phyloP scores from a whole-genome alignment of 1,139 yeast species.

The Taphrina populina region DNA sequence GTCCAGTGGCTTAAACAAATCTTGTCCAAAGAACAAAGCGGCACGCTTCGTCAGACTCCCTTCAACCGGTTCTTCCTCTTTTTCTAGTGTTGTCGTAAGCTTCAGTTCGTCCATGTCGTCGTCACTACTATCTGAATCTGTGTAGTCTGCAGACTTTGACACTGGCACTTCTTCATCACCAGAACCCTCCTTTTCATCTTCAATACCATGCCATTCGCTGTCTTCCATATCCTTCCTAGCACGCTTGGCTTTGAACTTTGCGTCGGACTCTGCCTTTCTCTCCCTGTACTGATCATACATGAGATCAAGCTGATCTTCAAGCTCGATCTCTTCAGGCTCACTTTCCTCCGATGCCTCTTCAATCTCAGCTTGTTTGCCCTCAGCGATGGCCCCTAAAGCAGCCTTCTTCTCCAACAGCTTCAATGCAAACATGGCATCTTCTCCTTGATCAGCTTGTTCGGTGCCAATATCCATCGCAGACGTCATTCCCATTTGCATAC shows the following conservation, averaged over 20 bases:
- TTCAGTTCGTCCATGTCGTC: slow-evolving; percentile 71
- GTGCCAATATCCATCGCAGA: slow-evolving; percentile 91
- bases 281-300: slow-evolving; percentile 78
- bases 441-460: slow-evolving; percentile 82
- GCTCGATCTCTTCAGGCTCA: slow-evolving; percentile 68
- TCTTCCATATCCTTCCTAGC: slow-evolving; percentile 70
- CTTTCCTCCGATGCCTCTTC: slow-evolving; percentile 47
- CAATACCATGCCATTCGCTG: slow-evolving; percentile 78
- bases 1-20: slow-evolving; percentile 58
- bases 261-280: slow-evolving; percentile 72
- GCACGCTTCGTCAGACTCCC: slow-evolving; percentile 70
- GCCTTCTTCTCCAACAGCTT: slow-evolving; percentile 85
- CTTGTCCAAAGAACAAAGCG: slow-evolving; percentile 71
- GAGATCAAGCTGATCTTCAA: slow-evolving; percentile 42
- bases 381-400: slow-evolving; percentile 65
- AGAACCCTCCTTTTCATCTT: slow-evolving; percentile 36
- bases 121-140: slow-evolving; percentile 47
- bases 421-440: slow-evolving; percentile 78
- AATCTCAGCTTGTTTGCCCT: slow-evolving; percentile 76
- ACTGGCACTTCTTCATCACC: slow-evolving; percentile 39
- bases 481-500: slow-evolving; percentile 96
- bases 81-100: slow-evolving; percentile 58
- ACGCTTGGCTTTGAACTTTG: slow-evolving; percentile 73
- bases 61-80: slow-evolving; percentile 47
- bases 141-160: slow-evolving; percentile 31